These are phyloP conservation scores for Cercophora samala DNA, from an alignment of 495 filamentous ascomycete species.

Conservation along the genomic window DNA sequence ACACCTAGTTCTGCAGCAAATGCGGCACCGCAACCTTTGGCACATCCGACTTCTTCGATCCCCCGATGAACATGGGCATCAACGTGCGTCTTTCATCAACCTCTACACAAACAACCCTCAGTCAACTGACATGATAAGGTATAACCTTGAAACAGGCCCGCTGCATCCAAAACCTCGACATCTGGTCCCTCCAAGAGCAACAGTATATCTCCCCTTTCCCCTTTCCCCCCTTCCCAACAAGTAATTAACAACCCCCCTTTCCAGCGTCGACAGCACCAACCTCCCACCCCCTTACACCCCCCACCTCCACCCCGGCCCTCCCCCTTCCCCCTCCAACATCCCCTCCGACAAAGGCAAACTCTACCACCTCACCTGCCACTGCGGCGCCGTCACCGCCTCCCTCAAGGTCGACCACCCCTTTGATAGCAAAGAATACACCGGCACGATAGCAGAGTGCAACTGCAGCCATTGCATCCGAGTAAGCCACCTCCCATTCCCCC, in stretches of 20 bases:
- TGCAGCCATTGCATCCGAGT: conserved; percentile 46
- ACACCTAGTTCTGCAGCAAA: conserved; percentile 43
- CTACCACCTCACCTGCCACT: conserved; percentile 53
- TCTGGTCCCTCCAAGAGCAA: conserved; percentile 31
- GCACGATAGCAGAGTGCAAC: conserved; percentile 36
- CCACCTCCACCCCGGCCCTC: conserved; percentile 37
- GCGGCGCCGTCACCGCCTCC: conserved; percentile 45
- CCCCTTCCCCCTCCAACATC: conserved; percentile 34
- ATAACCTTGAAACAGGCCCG: conserved; percentile 17
- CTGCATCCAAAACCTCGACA: conserved; percentile 37
- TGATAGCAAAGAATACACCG: conserved; percentile 28
- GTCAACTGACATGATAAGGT: neutral
- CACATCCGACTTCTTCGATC: neutral
- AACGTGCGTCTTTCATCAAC: conserved; percentile 23
- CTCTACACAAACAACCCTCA: neutral
- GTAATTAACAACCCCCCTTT: neutral
- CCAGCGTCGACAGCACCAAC: conserved; percentile 38
- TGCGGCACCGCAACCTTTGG: conserved; percentile 39
- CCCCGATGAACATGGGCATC: conserved; percentile 15
- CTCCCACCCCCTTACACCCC: conserved; percentile 31
- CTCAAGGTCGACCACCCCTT: conserved; percentile 37
- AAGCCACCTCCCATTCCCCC: conserved; percentile 17
- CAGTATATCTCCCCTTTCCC: conserved; percentile 24
- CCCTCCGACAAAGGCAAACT: conserved; percentile 33
- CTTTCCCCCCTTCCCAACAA: neutral